Evolutionary conservation across 148 eudicot species (phyloP).

Genomic region (Gaultheria prostrata): DNA sequence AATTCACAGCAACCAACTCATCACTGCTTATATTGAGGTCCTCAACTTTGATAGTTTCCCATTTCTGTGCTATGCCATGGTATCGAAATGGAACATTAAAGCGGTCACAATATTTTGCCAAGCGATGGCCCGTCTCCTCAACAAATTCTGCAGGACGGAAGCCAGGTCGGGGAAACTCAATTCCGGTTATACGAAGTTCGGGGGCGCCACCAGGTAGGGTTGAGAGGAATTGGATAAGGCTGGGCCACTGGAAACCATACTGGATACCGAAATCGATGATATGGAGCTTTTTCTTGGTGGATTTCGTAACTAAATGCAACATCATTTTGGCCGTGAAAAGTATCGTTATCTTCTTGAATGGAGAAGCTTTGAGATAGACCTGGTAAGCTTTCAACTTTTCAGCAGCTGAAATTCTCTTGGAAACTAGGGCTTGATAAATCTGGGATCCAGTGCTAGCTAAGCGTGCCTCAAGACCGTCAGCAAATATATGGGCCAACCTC

Average conservation of each 20-base stretch:
- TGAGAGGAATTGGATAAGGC: slow-evolving; percentile 30
- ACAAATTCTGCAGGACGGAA: slow-evolving; percentile 40
- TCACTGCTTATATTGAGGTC: slow-evolving; percentile 35
- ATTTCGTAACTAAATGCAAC: neutral
- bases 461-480: slow-evolving; percentile 41
- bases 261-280: slow-evolving; percentile 39
- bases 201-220: slow-evolving; percentile 28
- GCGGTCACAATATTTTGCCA: slow-evolving; percentile 38
- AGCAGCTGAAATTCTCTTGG: slow-evolving; percentile 31
- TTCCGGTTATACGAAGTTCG: slow-evolving; percentile 41
- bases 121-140: slow-evolving; percentile 41
- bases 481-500: slow-evolving; percentile 40
- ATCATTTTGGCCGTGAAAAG: slow-evolving; percentile 27
- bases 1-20: slow-evolving; percentile 36
- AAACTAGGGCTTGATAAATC: slow-evolving; percentile 26
- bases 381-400: slow-evolving; percentile 43
- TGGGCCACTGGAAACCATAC: slow-evolving; percentile 50
- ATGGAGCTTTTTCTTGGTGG: slow-evolving; percentile 27
- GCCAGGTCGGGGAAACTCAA: slow-evolving; percentile 40
- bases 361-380: slow-evolving; percentile 31
- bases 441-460: slow-evolving; percentile 39
- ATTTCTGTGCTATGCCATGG: slow-evolving; percentile 37
- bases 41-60: slow-evolving; percentile 36
- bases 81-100: slow-evolving; percentile 39
- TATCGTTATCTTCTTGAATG: slow-evolving; percentile 33